phyloP scores from a whole-genome alignment of 192 early-diverging fungal genomes.

The Coemansia sp. region DNA sequence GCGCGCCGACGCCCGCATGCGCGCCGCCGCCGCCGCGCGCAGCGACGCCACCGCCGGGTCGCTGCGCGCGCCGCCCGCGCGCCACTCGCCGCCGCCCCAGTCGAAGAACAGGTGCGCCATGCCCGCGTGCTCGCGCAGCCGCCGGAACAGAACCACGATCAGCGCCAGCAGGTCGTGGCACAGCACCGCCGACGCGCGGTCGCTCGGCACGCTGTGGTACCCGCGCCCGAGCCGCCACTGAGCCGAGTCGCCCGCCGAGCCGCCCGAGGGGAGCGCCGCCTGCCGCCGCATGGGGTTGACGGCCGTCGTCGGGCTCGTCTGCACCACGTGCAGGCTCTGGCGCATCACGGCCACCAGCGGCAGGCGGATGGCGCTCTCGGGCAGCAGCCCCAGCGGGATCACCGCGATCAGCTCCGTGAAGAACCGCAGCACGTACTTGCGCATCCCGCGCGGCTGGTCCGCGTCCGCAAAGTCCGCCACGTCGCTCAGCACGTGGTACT shows the following conservation, averaged over 20 bases:
- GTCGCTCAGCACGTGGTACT: conserved; percentile 41
- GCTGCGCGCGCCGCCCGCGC: neutral
- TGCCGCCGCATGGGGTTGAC: conserved; percentile 17
- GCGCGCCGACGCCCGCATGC: conserved; percentile 15
- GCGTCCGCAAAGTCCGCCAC: conserved; percentile 41
- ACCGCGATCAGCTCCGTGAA: conserved; percentile 25
- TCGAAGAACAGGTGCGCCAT: conserved; percentile 48
- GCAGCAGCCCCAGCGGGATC: conserved; percentile 35
- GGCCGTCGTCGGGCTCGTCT: conserved; percentile 25
- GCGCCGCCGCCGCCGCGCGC: conserved; percentile 9
- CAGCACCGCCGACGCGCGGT: conserved; percentile 14
- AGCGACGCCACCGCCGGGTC: conserved; percentile 24
- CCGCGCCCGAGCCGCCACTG: conserved; percentile 20
- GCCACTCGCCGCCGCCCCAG: conserved; percentile 10
- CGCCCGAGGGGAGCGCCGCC: neutral
- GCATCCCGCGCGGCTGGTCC: conserved; percentile 40
- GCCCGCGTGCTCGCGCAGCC: conserved; percentile 31
- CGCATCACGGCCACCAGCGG: conserved; percentile 45
- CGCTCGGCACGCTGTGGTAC: conserved; percentile 23
- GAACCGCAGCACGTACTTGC: conserved; percentile 37
- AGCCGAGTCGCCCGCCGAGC: neutral
- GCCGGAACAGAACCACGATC: conserved; percentile 31
- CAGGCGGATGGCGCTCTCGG: conserved; percentile 44
- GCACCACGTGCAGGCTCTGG: conserved; percentile 23
- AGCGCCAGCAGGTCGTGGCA: conserved; percentile 34